These are phyloP conservation scores for Leptographium galeiforme DNA, from an alignment of 2,329 filamentous ascomycete genomes.

Conservation along the genomic window DNA sequence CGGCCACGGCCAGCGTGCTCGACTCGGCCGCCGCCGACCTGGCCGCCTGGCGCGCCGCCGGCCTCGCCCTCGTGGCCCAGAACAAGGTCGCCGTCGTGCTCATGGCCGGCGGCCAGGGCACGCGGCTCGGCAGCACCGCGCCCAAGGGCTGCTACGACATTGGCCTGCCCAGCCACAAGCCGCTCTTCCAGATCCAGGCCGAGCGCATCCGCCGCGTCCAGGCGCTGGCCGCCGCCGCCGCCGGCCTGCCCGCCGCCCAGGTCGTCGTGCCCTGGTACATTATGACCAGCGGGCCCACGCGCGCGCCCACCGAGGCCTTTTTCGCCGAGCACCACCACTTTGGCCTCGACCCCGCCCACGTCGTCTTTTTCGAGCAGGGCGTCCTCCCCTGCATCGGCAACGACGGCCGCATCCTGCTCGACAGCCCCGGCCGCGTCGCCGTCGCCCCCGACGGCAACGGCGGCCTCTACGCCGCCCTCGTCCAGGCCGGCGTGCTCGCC, in stretches of 20 bases:
- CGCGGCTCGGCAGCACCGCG: constrained; percentile 80
- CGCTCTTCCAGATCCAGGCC: constrained; percentile 93
- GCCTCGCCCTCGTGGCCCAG: constrained; percentile 66
- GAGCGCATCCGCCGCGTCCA: constrained; percentile 86
- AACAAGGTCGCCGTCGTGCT: constrained; percentile 76
- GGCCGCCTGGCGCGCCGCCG: constrained; percentile 69
- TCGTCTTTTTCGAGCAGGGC: constrained; percentile 91
- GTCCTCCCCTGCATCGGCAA: constrained; percentile 95
- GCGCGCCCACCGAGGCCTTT: constrained; percentile 82
- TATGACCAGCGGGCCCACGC: constrained; percentile 95
- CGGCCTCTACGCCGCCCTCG: constrained; percentile 85
- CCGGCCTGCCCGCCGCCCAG: constrained; percentile 27
- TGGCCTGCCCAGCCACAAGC: constrained; percentile 82
- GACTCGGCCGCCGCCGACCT: constrained; percentile 72
- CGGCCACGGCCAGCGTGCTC: constrained; percentile 78
- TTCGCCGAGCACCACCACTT: constrained; percentile 87
- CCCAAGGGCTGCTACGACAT: constrained; percentile 98
- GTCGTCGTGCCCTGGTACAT: constrained; percentile 91
- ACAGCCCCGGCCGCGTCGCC: constrained; percentile 79
- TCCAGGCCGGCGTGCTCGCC: constrained; percentile 64
- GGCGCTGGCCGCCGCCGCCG: constrained; percentile 58
- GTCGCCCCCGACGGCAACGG: constrained; percentile 96
- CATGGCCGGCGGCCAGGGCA: constrained; percentile 96
- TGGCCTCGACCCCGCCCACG: constrained; percentile 71
- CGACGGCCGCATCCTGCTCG: constrained; percentile 91